A percentile compares a stretch with the other conserved stretches of the same genome.
Conservation (phyloP, 805 yeast species). For the Priceomyces melissophilus region DNA sequence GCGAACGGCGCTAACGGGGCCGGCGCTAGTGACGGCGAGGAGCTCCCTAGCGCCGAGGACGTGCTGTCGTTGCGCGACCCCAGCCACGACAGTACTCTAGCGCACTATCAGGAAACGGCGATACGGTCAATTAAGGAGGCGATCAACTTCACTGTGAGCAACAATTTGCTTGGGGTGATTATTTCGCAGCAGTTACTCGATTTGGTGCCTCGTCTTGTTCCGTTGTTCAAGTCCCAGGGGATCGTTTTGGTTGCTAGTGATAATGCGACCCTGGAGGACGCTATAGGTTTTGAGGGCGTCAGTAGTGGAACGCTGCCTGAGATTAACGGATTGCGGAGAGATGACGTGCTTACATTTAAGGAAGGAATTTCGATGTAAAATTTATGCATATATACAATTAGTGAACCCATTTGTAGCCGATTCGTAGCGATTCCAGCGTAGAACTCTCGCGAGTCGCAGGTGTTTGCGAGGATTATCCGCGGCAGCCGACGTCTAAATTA, state of each 20-base stretch:
- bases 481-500: too few relatives aligned
- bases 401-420: not conserved
- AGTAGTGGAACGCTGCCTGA: conserved; percentile 41
- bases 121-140: conserved; percentile 79
- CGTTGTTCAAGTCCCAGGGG: conserved; percentile 75
- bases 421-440: too few relatives aligned
- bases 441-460: too few relatives aligned
- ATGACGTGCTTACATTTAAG: conserved; percentile 62
- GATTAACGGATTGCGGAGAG: conserved; percentile 65
- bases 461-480: too few relatives aligned
- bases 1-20: conserved; percentile 1
- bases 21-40: not conserved
- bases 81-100: conserved; percentile 14
- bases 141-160: conserved; percentile 70
- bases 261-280: conserved; percentile 25
- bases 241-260: conserved; percentile 74
- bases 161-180: conserved; percentile 82
- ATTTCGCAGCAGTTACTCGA: conserved; percentile 67
- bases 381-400: not conserved
- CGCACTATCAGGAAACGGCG: conserved; percentile 34
- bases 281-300: conserved; percentile 23
- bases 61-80: conserved; percentile 5
- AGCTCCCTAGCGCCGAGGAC: not conserved
- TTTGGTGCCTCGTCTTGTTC: conserved; percentile 72
- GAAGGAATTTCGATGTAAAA: conserved; percentile 41